These are phyloP conservation scores for Citrus maxima DNA, from an alignment of 345 rosid species.

Conservation along the genomic window DNA sequence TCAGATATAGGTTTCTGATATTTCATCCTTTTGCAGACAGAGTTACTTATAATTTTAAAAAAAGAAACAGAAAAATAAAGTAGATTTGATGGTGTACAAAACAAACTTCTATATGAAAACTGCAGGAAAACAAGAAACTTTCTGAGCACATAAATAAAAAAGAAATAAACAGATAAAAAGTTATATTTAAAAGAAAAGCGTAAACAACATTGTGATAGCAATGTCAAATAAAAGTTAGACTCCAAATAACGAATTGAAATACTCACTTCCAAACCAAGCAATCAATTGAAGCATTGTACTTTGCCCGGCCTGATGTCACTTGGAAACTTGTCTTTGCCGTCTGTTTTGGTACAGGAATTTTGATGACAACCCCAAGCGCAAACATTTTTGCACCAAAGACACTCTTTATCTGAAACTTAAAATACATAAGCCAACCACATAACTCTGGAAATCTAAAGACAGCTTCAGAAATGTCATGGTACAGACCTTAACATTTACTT, in stretches of 20 bases:
- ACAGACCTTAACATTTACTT: slow-evolving; percentile 94
- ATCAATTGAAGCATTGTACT: slow-evolving; percentile 92
- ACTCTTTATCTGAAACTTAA: slow-evolving; percentile 82
- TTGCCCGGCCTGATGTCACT: slow-evolving; percentile 94
- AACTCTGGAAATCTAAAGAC: slow-evolving; percentile 17
- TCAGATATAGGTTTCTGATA: not conserved
- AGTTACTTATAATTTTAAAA: not conserved
- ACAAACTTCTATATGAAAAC: not conserved
- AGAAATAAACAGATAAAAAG: not conserved
- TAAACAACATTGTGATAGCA: not conserved
- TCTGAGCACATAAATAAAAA: not conserved
- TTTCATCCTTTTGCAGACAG: not conserved
- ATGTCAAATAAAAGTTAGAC: not conserved
- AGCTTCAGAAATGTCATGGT: slow-evolving; percentile 17
- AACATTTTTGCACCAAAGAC: slow-evolving; percentile 99
- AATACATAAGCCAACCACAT: slow-evolving; percentile 15
- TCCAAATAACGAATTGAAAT: slow-evolving; percentile 1
- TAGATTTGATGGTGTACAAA: not conserved
- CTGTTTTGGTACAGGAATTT: slow-evolving; percentile 98
- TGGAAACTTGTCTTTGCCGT: slow-evolving; percentile 98
- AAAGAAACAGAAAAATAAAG: too few species aligned
- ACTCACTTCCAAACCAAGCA: slow-evolving; percentile 99
- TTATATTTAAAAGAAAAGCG: too few species aligned
- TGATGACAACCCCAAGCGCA: slow-evolving; percentile 96
- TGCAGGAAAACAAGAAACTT: not conserved